Base-by-base conservation (phyloP, 2,329 filamentous ascomycete species). In the Rutstroemia sp. region DNA sequence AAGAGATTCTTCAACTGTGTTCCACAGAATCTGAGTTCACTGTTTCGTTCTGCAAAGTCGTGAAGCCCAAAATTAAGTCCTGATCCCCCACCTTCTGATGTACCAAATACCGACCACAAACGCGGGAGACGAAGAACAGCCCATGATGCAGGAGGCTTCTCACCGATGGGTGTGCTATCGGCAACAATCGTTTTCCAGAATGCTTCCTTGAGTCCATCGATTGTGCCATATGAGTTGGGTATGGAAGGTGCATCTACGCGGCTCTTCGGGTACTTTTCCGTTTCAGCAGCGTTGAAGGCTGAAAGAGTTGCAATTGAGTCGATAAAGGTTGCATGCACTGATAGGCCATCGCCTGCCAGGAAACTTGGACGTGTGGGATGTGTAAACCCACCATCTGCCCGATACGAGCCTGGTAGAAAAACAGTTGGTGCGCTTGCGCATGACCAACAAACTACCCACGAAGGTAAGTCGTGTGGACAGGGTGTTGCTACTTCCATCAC, bases 361-460 rank as follows among this genome's bases (percentile, higher is more conserved):
- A 49, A 49, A 2, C 10, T 8, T 27, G 52, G 41, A 3, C 16
- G 27, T 19, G 30, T 27, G 16, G 21, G 34, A n/a, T 48, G n/a
- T 21, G 30, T 27, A 18, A 55, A 34, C 8, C 25, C 46, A 27
- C 14, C 37, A 55, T 50, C 45, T 30, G 46, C 53, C 27, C 21
- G n/a, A 23, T 55, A 50, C 4, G 3, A 10, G 14, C 46, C 46
- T 2, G 46, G 46, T 4, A 55, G 53, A 25, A 55, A 55, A 9
- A 44, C 18, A 7, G 37, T 10, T 5, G 53, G 53, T 16, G 53
- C 53, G 12, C 25, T 7, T 6, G 16, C 23, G 23, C 53, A 55
- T 18, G 46, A 50, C 46, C 53, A 55, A 27, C 53, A 50, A 37
- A 55, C 53, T 2, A 55, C 46, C 53, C 53, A 55, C 6, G 52